phyloP scores from a whole-genome alignment of 192 early-diverging fungal species.

The Coemansia sp. region DNA sequence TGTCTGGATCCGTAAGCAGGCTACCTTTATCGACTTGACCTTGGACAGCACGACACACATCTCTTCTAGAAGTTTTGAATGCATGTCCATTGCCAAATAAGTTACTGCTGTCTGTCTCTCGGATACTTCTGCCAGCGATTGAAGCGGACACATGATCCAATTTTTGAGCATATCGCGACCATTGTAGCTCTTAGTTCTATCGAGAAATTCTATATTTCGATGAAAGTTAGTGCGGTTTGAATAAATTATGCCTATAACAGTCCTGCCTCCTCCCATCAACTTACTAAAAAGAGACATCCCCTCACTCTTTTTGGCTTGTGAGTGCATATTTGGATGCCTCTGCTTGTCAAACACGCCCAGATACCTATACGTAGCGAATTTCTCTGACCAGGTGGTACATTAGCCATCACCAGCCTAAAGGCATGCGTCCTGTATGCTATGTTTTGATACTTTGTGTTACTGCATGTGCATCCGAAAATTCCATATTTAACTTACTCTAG shows the following conservation, averaged over 20 bases:
- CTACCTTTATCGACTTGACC: constrained; percentile 18
- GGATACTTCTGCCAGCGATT: constrained; percentile 23
- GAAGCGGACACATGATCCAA: constrained; percentile 41
- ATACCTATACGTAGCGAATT: constrained; percentile 58
- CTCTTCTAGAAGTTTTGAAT: constrained; percentile 9
- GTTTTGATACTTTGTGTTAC: neutral
- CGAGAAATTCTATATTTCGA: constrained; percentile 27
- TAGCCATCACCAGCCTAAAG: neutral
- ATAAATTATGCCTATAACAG: neutral
- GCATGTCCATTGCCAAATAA: constrained; percentile 1
- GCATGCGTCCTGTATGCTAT: neutral
- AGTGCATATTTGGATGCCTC: constrained; percentile 83
- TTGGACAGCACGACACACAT: constrained; percentile 24
- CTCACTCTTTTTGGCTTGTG: constrained; percentile 63
- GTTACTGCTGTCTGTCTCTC: constrained; percentile 36
- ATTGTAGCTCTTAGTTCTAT: constrained; percentile 35
- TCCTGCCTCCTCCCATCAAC: neutral
- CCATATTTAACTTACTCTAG: constrained; percentile 22
- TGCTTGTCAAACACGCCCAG: constrained; percentile 77
- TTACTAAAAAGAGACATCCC: constrained; percentile 77
- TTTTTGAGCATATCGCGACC: constrained; percentile 35
- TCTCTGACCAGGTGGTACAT: neutral
- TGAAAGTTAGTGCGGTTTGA: neutral
- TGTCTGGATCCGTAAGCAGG: constrained; percentile 33
- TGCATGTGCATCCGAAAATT: neutral